Conservation (phyloP, 2,329 filamentous ascomycete genomes). For the Didymella glomerata region DNA sequence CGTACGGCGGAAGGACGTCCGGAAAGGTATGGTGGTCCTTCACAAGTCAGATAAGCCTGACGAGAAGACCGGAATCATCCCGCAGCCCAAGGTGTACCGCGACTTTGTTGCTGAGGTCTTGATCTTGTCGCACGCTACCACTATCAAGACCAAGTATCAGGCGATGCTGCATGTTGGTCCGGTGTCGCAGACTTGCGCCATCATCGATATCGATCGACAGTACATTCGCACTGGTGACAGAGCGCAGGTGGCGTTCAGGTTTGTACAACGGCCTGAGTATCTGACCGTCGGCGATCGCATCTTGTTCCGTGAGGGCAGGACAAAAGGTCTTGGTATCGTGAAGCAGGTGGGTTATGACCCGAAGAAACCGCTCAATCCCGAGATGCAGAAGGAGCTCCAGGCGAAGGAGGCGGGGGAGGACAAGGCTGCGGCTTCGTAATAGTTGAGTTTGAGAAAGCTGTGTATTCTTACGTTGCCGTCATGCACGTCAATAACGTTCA, state of each 20-base stretch:
- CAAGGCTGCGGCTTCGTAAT: constrained; percentile 20
- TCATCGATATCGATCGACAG: constrained; percentile 96
- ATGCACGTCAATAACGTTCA: no score
- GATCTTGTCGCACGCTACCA: constrained; percentile 94
- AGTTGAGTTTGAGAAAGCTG: neutral
- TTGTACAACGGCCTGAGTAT: constrained; percentile 94
- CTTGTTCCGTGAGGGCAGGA: constrained; percentile 91
- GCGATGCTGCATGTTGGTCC: constrained; percentile 98
- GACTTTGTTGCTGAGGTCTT: constrained; percentile 76
- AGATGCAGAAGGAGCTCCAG: constrained; percentile 36
- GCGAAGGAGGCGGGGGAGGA: constrained; percentile 27
- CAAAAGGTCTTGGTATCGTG: constrained; percentile 94
- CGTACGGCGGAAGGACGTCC: constrained; percentile 86
- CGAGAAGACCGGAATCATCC: constrained; percentile 44
- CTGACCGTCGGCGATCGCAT: constrained; percentile 86
- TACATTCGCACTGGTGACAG: constrained; percentile 94
- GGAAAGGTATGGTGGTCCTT: constrained; percentile 97
- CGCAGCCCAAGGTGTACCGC: constrained; percentile 61
- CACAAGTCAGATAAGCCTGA: constrained; percentile 77
- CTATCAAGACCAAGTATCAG: constrained; percentile 96
- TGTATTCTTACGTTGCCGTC: no score
- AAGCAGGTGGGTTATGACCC: constrained; percentile 90
- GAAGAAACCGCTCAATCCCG: constrained; percentile 54
- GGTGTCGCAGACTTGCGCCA: constrained; percentile 93
- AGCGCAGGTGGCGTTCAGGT: constrained; percentile 92